phyloP scores from a whole-genome alignment of 768 basidiomycete species.

The Phanerochaete carnosa region DNA sequence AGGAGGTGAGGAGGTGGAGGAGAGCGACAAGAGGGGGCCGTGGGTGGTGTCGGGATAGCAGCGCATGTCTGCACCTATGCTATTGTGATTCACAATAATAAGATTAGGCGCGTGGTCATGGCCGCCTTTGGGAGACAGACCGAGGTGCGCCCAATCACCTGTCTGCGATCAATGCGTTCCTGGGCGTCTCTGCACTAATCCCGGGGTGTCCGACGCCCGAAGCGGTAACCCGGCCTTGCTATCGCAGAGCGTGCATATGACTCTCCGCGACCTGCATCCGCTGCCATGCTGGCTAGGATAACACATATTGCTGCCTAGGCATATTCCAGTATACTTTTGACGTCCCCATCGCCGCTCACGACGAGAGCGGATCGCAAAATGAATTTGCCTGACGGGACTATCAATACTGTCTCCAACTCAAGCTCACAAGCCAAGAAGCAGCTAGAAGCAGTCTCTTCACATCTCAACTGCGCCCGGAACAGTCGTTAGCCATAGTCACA shows the following conservation, averaged over 20 bases:
- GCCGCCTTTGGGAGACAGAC: background rate
- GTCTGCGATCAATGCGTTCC: conserved; percentile 11
- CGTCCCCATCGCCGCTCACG: no score
- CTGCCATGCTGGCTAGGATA: background rate
- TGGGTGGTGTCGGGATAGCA: background rate
- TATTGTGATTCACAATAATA: conserved; percentile 14
- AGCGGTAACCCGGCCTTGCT: background rate
- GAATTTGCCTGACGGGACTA: background rate
- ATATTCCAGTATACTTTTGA: no score
- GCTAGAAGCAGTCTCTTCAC: background rate
- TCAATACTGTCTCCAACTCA: background rate
- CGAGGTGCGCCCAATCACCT: conserved; percentile 5
- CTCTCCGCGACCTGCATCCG: background rate
- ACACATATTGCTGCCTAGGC: no score
- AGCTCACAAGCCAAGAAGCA: background rate
- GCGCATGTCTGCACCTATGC: background rate
- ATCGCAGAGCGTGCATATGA: background rate
- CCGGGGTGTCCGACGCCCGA: background rate
- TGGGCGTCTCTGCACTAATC: background rate
- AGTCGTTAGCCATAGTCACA: background rate
- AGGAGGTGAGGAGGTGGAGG: background rate
- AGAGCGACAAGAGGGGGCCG: background rate
- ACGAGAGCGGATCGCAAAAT: background rate
- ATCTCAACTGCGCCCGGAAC: background rate
- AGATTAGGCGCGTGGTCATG: conserved; percentile 8